Percentiles rank a stretch among this genome's conserved stretches.
Conservation (phyloP, 805 yeast genomes). For the Priceomyces melissophilus region DNA sequence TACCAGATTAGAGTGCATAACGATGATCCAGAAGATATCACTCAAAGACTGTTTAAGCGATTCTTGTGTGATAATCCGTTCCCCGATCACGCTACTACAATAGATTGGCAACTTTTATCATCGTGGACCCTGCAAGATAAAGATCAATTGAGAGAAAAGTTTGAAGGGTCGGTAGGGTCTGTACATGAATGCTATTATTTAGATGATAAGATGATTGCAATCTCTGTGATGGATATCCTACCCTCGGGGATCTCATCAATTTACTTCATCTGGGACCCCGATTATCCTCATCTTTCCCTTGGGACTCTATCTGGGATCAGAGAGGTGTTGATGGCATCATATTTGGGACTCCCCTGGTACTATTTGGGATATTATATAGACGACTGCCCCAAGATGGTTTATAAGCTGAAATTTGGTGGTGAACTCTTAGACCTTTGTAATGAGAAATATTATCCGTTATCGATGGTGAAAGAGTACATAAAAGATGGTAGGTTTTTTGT, state of each 20-base stretch:
- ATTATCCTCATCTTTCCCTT: conserved; percentile 59
- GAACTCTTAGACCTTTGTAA: conserved; percentile 58
- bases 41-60: conserved; percentile 48
- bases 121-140: conserved; percentile 31
- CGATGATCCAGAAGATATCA: conserved; percentile 49
- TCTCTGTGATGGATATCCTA: conserved; percentile 73
- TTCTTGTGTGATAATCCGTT: conserved; percentile 76
- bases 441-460: conserved; percentile 40
- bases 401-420: conserved; percentile 77
- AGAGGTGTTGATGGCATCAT: conserved; percentile 56
- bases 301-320: conserved; percentile 77
- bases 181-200: conserved; percentile 76
- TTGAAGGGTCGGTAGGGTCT: conserved; percentile 45
- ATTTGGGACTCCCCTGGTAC: conserved; percentile 51
- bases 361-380: conserved; percentile 79
- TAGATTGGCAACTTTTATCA: conserved; percentile 41
- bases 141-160: conserved; percentile 11
- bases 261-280: conserved; percentile 87
- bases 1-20: conserved; percentile 73
- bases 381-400: conserved; percentile 78
- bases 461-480: conserved; percentile 23
- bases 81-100: conserved; percentile 15
- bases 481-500: conserved; percentile 30
- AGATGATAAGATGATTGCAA: conserved; percentile 61
- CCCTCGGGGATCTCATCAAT: conserved; percentile 79